Evolutionary conservation across 129 eudicot species (phyloP), one percentile per base, ranked within the genome.

Genomic region (Escallonia herrerae): DNA sequence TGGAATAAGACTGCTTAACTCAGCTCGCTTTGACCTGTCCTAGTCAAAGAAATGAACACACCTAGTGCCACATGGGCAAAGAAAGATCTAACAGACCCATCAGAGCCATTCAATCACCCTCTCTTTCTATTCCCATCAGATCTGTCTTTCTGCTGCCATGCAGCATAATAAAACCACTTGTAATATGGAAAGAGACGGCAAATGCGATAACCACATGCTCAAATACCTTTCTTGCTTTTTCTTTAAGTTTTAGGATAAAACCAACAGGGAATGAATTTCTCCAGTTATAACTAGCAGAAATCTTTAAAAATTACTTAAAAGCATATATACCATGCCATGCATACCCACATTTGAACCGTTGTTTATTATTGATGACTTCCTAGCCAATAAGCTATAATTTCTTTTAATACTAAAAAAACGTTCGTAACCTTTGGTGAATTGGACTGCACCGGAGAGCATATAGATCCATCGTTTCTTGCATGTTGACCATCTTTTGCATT

Each of bases 391-490:
- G 51, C 15, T 33, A 46, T 33, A 5, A 6, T 13, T 67, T 5
- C 8, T 6, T 41, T 41, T 63, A 56, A n/a, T 63, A 43, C 44
- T 65, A 40, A 37, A 22, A 43, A 69, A 37, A 60, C 45, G 62
- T 22, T 37, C 66, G 48, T 55, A 63, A 91, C 97, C 97, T 91
- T 88, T 59, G 96, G 89, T 38, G 97, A 87, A 77, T 72, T 84
- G 74, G 90, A 81, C 69, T 87, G 96, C 65, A 80, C 90, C 3
- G 91, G 97, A 48, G 97, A 87, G 79, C 96, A 87, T 48, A 87
- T 73, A 62, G 94, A 81, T 74, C 97, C 96, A 68, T 91, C 97
- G 57, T 79, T 91, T 83, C 96, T 85, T 56, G 85, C 68, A 40
- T 90, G 72, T 58, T 83, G 97, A 64, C 86, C 97, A 76, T 91